Evolutionary conservation across 768 basidiomycete species (phyloP).

Genomic region (Porphyrellus cyaneotinctus): DNA sequence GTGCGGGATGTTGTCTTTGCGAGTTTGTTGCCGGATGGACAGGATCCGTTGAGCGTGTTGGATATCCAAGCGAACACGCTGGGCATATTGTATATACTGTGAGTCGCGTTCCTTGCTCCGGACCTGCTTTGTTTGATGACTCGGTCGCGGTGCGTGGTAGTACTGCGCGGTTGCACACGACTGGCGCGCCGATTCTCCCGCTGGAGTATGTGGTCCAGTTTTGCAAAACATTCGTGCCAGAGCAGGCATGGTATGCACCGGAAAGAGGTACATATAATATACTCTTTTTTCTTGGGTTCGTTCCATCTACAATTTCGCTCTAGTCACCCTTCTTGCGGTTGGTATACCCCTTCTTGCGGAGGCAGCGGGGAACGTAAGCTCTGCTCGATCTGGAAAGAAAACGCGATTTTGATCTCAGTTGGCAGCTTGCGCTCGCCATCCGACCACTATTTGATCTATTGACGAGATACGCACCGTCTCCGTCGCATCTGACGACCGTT

Average conservation of each 20-base stretch:
- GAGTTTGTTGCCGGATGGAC: slow-evolving; percentile 49
- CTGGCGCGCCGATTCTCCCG: slow-evolving; percentile 38
- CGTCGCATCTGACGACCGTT: slow-evolving; percentile 60
- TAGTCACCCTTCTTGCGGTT: slow-evolving; percentile 65
- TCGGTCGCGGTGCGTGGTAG: slow-evolving; percentile 30
- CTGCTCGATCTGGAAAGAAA: not conserved
- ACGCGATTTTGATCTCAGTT: slow-evolving; percentile 15
- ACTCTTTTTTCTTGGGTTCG: not conserved
- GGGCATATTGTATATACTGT: slow-evolving; percentile 72
- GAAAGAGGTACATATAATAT: slow-evolving; percentile 61
- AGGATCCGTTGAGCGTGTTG: slow-evolving; percentile 64
- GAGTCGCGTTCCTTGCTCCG: slow-evolving; percentile 25
- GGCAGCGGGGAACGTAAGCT: slow-evolving; percentile 47
- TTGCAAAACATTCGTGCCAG: slow-evolving; percentile 57
- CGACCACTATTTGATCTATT: slow-evolving; percentile 57
- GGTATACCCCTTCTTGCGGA: slow-evolving; percentile 54
- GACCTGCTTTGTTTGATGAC: not conserved
- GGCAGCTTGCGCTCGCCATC: slow-evolving; percentile 46
- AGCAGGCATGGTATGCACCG: slow-evolving; percentile 61
- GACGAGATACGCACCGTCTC: slow-evolving; percentile 54
- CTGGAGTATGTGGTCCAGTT: slow-evolving; percentile 49
- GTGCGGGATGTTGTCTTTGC: slow-evolving; percentile 54
- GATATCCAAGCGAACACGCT: slow-evolving; percentile 56
- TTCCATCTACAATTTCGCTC: slow-evolving; percentile 2
- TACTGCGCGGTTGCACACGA: slow-evolving; percentile 51